These are phyloP conservation scores for Alternaria sp. DNA, from an alignment of 2,329 filamentous ascomycete genomes.

Conservation along the genomic window DNA sequence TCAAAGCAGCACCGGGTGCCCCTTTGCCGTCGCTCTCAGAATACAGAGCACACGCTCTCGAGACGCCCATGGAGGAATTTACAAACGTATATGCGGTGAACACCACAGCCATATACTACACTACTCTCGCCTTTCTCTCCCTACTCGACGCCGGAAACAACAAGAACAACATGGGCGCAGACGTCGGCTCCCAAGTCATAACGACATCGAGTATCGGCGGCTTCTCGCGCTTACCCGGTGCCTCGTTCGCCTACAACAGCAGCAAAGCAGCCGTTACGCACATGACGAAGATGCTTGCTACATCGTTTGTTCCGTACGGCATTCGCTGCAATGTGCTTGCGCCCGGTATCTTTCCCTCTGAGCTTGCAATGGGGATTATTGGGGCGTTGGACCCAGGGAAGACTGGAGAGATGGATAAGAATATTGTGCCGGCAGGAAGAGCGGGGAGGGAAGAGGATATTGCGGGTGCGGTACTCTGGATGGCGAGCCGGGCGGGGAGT, in stretches of 20 bases:
- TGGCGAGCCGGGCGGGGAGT: slow-evolving; percentile 69
- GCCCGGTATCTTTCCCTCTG: slow-evolving; percentile 51
- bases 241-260: slow-evolving; percentile 30
- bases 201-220: slow-evolving; percentile 24
- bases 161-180: slow-evolving; percentile 16
- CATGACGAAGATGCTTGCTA: slow-evolving; percentile 60
- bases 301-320: slow-evolving; percentile 49
- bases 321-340: slow-evolving; percentile 62
- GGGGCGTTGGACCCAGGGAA: slow-evolving; percentile 2
- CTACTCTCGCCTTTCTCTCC: slow-evolving; percentile 51
- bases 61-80: slow-evolving; percentile 35
- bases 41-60: slow-evolving; percentile 28
- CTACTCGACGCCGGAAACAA: slow-evolving; percentile 54
- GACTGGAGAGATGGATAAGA: slow-evolving; percentile 10
- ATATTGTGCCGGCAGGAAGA: slow-evolving; percentile 62
- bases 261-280: slow-evolving; percentile 59
- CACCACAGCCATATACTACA: slow-evolving; percentile 52
- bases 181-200: slow-evolving; percentile 31
- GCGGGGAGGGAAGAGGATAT: slow-evolving; percentile 70
- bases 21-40: slow-evolving; percentile 22
- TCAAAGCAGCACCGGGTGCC: slow-evolving; percentile 21
- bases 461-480: slow-evolving; percentile 70
- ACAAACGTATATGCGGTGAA: slow-evolving; percentile 53
- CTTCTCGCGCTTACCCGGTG: slow-evolving; percentile 12
- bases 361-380: slow-evolving; percentile 26